Base-by-base conservation (phyloP, 768 basidiomycete genomes). In the Nidularia pulvinata region DNA sequence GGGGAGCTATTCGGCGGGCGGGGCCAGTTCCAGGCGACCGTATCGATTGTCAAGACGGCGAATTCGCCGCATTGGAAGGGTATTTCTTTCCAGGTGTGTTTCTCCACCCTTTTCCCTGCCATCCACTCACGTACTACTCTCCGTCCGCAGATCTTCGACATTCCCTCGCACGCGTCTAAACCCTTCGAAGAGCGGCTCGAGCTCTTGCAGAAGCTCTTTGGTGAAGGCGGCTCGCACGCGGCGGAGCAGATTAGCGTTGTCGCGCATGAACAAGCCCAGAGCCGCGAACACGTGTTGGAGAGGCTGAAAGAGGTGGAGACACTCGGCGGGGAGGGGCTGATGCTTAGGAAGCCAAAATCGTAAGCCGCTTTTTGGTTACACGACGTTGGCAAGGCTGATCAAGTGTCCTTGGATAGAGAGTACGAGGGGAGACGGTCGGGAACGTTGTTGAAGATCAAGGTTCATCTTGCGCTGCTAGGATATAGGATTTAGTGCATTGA, bases 1-100 rank as follows among this genome's bases (percentile, higher is more conserved):
- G 83, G 83, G 6, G 83, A 85, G 61, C 75, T 85, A 14, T 85
- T 83, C 55, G 74, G 75, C 19, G 83, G 83, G 13, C 73, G 82
- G n/a, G 73, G 79, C 25, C 65, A 81, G 55, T 85, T 85, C 60
- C 80, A 82, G 56, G 74, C 76, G 7, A 82, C 82, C 0, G 80
- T 85, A 0, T 84, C 82, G 0, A 77, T 85, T 46, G 83, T 85
- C 43, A 83, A 82, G 60, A 82, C 82, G 14, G 60, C 72, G 53
- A 82, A 82, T 56, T 83, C 82, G 3, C 76, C 80, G 19, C 79
- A 80, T 51, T 83, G 83, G 83, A 73, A 77, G 54, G 70, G 63
- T 7, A 80, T 83, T 46, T 76, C 75, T 9, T 84, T 82, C 63
- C 78, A 83, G 65, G 81, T 81, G 53, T n/a, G 63, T 58, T 37